Evolutionary conservation across 306 rosid genomes (phyloP).

Genomic region (Medicago arabica): DNA sequence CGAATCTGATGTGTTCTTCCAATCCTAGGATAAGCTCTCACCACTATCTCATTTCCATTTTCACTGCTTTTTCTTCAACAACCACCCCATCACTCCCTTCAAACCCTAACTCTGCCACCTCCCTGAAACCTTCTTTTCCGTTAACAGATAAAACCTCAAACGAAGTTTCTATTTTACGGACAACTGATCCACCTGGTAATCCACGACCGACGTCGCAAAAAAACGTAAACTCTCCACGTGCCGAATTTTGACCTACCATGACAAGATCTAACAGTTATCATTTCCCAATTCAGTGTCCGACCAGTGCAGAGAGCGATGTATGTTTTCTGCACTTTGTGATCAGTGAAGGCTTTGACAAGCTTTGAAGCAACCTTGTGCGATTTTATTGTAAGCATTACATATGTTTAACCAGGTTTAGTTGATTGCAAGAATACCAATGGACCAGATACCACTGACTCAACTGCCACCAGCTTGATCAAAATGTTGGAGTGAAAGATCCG

Average conservation of each 20-base stretch:
- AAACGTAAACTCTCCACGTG: slow-evolving; percentile 81
- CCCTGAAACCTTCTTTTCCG: slow-evolving; percentile 54
- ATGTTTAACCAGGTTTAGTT: too few relatives aligned
- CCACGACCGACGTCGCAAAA: slow-evolving; percentile 73
- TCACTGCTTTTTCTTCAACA: slow-evolving; percentile 58
- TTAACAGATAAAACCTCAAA: slow-evolving; percentile 67
- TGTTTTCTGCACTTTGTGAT: slow-evolving; percentile 70
- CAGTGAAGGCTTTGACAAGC: slow-evolving; percentile 82
- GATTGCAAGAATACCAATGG: too few relatives aligned
- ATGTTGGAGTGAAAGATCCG: too few relatives aligned
- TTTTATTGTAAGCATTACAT: slow-evolving; percentile 71
- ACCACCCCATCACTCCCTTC: slow-evolving; percentile 45
- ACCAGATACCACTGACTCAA: too few relatives aligned
- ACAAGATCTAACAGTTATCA: slow-evolving; percentile 67
- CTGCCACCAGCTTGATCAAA: too few relatives aligned
- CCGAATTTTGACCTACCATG: slow-evolving; percentile 94
- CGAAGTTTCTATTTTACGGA: slow-evolving; percentile 83
- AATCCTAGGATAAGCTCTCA: slow-evolving; percentile 78
- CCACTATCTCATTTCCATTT: slow-evolving; percentile 61
- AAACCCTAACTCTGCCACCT: slow-evolving; percentile 48
- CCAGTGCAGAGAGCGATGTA: slow-evolving; percentile 77
- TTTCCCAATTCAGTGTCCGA: slow-evolving; percentile 64
- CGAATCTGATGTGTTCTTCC: slow-evolving; percentile 98
- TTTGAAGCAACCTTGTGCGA: slow-evolving; percentile 83
- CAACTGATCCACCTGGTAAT: slow-evolving; percentile 83